A percentile compares a stretch with the other conserved stretches of the same genome.
phyloP scores from a whole-genome alignment of 108 stramenopile genomes.

The Stephanodiscus triporus region DNA sequence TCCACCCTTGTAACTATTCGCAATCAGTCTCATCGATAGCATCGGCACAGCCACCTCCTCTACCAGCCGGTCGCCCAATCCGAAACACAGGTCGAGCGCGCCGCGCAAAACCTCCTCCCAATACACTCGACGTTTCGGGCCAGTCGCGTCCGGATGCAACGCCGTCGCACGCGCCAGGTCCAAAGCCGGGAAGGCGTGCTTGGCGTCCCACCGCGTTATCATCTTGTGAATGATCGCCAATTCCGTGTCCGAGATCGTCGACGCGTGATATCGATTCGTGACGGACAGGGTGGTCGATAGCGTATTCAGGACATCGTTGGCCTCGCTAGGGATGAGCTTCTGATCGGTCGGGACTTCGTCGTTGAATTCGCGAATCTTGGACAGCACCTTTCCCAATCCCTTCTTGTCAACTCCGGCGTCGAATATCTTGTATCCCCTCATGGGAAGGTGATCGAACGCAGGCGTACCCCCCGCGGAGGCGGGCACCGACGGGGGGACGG shows the following conservation, averaged over 20 bases:
- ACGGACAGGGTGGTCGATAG: constrained; percentile 61
- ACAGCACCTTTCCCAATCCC: constrained; percentile 70
- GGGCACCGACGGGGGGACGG: constrained; percentile 11
- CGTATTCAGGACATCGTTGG: constrained; percentile 23
- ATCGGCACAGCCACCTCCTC: constrained; percentile 83
- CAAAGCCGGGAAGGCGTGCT: constrained; percentile 72
- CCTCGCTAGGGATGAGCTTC: constrained; percentile 45
- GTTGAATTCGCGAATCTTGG: constrained; percentile 74
- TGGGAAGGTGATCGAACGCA: constrained; percentile 70
- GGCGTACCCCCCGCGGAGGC: constrained; percentile 30
- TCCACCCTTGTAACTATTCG: constrained; percentile 81
- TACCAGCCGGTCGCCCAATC: constrained; percentile 37
- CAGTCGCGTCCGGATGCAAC: constrained; percentile 76
- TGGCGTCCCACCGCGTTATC: constrained; percentile 53
- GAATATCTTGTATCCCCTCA: constrained; percentile 71
- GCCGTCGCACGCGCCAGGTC: constrained; percentile 80
- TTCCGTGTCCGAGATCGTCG: constrained; percentile 56
- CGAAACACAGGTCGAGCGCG: constrained; percentile 38
- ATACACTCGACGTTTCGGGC: constrained; percentile 31
- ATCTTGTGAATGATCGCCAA: constrained; percentile 58
- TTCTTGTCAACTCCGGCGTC: constrained; percentile 64
- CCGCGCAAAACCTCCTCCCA: constrained; percentile 59
- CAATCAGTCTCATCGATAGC: constrained; percentile 75
- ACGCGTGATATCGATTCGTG: constrained; percentile 84
- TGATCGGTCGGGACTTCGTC: constrained; percentile 11